Conservation (phyloP, 2,329 filamentous ascomycete species). For the Harringtonia aguacate region DNA sequence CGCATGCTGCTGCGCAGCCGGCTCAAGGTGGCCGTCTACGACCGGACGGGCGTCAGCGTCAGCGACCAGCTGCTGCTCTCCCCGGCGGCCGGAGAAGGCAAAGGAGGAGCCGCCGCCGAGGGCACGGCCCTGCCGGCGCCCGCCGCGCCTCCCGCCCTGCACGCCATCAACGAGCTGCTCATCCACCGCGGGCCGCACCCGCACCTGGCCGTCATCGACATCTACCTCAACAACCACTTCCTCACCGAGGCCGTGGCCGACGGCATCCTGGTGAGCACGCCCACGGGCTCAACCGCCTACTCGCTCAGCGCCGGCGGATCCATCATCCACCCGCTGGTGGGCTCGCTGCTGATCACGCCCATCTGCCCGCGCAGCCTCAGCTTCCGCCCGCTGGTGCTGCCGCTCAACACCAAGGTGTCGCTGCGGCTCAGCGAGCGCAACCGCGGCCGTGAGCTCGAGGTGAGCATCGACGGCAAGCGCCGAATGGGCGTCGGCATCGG, state of each 20-base stretch:
- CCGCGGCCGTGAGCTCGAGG: conserved; percentile 62
- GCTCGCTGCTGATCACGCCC: conserved; percentile 79
- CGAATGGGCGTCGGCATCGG: conserved; percentile 59
- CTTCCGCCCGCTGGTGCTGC: conserved; percentile 84
- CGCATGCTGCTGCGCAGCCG: conserved; percentile 80
- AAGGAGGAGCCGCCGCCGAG: conserved; percentile 19
- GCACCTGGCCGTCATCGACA: conserved; percentile 83
- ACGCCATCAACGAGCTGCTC: conserved; percentile 90
- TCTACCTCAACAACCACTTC: conserved; percentile 80
- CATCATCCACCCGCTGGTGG: conserved; percentile 89
- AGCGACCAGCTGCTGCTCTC: conserved; percentile 36
- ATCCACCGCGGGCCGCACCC: conserved; percentile 85
- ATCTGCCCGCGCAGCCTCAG: conserved; percentile 89
- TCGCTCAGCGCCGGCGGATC: conserved; percentile 85
- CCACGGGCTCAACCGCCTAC: conserved; percentile 92
- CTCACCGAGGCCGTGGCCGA: conserved; percentile 91
- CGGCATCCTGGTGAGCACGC: conserved; percentile 87
- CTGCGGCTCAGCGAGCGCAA: conserved; percentile 75
- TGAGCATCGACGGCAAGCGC: conserved; percentile 68
- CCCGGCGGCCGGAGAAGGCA: conserved; percentile 31
- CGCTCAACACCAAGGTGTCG: conserved; percentile 73
- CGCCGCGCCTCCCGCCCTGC: conserved; percentile 30
- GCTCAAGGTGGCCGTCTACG: conserved; percentile 76
- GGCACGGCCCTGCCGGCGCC: conserved; percentile 22
- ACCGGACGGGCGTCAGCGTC: conserved; percentile 52